A percentile compares a stretch with the other conserved stretches of the same genome.
Evolutionary conservation across 2,329 filamentous ascomycete species (phyloP).

Genomic region (Lizonia empirigonia): DNA sequence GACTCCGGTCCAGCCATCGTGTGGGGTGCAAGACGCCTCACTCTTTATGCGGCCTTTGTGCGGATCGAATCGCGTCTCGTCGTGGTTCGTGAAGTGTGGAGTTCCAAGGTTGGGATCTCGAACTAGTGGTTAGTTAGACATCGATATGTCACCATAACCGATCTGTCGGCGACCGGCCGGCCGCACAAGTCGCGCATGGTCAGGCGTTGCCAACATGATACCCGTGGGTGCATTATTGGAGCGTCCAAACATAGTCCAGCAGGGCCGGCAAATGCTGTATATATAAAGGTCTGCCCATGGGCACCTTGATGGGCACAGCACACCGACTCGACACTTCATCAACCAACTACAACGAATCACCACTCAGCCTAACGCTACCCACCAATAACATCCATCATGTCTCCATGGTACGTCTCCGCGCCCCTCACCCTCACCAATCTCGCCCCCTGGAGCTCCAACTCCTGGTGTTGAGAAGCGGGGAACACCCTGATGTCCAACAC

Average conservation of each 20-base stretch:
- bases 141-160: constrained; percentile 19
- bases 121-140: constrained; percentile 2
- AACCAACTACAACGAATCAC: constrained; percentile 12
- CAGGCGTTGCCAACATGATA: constrained; percentile 8
- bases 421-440: not conserved
- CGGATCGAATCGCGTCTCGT: constrained; percentile 7
- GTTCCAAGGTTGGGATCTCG: constrained; percentile 1
- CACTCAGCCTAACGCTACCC: constrained; percentile 10
- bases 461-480: constrained; percentile 1
- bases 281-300: constrained; percentile 23
- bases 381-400: constrained; percentile 26
- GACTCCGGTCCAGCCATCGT: not conserved
- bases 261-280: constrained; percentile 14
- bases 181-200: constrained; percentile 17
- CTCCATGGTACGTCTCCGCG: constrained; percentile 30
- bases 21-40: constrained; percentile 11
- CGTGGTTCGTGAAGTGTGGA: constrained; percentile 8
- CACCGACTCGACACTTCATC: constrained; percentile 11
- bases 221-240: not conserved
- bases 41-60: constrained; percentile 9
- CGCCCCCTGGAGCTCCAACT: not conserved
- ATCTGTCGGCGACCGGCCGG: constrained; percentile 9
- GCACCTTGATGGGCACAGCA: constrained; percentile 34
- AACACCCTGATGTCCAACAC: constrained; percentile 27
- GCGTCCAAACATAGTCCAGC: not conserved